Base-by-base conservation (phyloP, 2,329 filamentous ascomycete species). In the Septoria linicola region DNA sequence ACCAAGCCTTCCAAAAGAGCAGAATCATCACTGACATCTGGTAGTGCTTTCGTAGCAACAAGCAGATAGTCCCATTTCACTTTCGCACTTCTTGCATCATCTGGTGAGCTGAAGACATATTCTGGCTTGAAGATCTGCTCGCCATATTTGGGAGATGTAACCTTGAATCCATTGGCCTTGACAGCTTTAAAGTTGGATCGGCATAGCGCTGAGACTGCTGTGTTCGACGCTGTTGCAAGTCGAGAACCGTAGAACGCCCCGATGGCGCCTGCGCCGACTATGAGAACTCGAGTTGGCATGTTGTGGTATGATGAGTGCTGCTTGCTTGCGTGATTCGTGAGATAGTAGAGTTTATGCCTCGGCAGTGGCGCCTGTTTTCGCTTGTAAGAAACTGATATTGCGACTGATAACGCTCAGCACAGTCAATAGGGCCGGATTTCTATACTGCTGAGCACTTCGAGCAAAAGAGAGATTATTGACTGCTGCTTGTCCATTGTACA, bases 171-270 rank as follows among this genome's bases (percentile, higher is more conserved):
- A 19, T 76, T 71, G 8, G 72, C 68, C 46, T 77, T 75, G 39
- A 89, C 82, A 27, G 79, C 80, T 19, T 74, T 69, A 73, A 87
- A 89, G 72, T 89, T 89, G 34, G 85, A 88, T 41, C 87, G 80
- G 57, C 85, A 88, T 47, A 88, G 82, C 37, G 88, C 80, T 4
- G 85, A 88, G 42, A 87, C 81, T 51, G 79, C 73, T 34, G 83
- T 72, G 49, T 79, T 76, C 1, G 63, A 59, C 8, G 58, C 60
- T 31, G 51, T 74, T 59, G 86, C 82, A 13, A 88, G 75, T 17
- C 85, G 76, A 5, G 84, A 86, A 40, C 82, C 84, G 62, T 87
- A 88, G 72, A 88, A 88, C 49, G 83, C 85, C 49, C 85, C 85
- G 35, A 88, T 83, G 54, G 85, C 84, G 58, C 84, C 85, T 17